Evolutionary conservation across 1,284 basidiomycete genomes (phyloP).

Genomic region (Ceratobasidium sp.): DNA sequence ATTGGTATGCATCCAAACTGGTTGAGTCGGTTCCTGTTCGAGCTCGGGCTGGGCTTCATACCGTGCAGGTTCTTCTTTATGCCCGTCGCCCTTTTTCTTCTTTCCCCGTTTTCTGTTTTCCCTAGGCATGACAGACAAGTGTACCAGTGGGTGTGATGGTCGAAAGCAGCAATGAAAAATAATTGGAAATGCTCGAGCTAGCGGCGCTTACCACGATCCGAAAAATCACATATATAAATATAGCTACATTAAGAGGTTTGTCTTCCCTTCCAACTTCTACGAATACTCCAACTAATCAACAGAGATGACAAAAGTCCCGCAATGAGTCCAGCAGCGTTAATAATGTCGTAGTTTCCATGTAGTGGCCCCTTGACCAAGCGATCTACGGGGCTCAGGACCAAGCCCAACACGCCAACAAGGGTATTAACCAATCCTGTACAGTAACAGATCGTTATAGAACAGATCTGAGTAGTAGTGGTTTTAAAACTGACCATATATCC

Average conservation of each 20-base stretch:
- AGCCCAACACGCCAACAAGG: slow-evolving; percentile 50
- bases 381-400: slow-evolving; percentile 51
- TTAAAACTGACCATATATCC: slow-evolving; percentile 45
- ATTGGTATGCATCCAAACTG: slow-evolving; percentile 36
- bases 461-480: too few relatives aligned
- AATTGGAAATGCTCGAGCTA: slow-evolving; percentile 3
- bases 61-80: slow-evolving; percentile 47
- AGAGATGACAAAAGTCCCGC: slow-evolving; percentile 45
- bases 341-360: slow-evolving; percentile 48
- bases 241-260: slow-evolving; percentile 1
- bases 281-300: slow-evolving; percentile 44
- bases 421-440: slow-evolving; percentile 50
- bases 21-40: slow-evolving; percentile 51
- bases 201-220: slow-evolving; percentile 9
- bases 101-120: slow-evolving; percentile 80
- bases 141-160: neutral
- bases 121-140: slow-evolving; percentile 64
- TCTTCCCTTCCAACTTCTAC: neutral
- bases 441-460: slow-evolving; percentile 41
- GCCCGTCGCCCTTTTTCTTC: slow-evolving; percentile 66
- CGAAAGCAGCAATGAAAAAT: slow-evolving; percentile 4
- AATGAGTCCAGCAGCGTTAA: slow-evolving; percentile 47
- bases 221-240: neutral
- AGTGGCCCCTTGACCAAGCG: slow-evolving; percentile 49
- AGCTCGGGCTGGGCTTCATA: slow-evolving; percentile 45